phyloP scores from a whole-genome alignment of 352 stramenopile genomes.

The Poterioochromonas sp. region DNA sequence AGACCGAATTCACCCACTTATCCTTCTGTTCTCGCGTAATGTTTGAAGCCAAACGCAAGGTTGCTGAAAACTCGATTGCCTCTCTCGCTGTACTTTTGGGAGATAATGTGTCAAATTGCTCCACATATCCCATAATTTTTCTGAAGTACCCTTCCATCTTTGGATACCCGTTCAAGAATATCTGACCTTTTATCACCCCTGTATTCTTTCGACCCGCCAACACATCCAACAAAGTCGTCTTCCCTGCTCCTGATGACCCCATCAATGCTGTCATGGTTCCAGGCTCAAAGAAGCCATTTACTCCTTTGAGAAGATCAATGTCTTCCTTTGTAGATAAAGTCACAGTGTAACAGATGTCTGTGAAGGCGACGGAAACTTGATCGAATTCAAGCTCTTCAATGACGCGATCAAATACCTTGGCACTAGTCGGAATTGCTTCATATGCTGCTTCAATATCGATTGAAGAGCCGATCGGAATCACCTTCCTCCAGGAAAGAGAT shows the following conservation, averaged over 20 bases:
- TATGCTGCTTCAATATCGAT: too few species aligned
- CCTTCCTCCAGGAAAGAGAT: too few species aligned
- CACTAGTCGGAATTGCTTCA: too few species aligned
- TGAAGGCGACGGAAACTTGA: conserved; percentile 46
- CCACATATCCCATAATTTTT: conserved; percentile 74
- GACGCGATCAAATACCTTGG: too few species aligned
- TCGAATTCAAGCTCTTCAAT: conserved; percentile 27
- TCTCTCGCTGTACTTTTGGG: conserved; percentile 70
- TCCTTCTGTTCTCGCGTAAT: conserved; percentile 30
- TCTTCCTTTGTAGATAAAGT: conserved; percentile 51
- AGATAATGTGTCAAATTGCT: conserved; percentile 77
- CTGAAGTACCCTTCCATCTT: conserved; percentile 68
- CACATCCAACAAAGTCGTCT: conserved; percentile 86
- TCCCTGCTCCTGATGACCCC: conserved; percentile 62
- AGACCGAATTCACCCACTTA: conserved; percentile 37
- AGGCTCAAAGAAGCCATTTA: conserved; percentile 58
- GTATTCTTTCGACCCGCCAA: conserved; percentile 78
- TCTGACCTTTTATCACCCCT: conserved; percentile 66
- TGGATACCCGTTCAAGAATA: conserved; percentile 70
- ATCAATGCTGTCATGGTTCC: conserved; percentile 59
- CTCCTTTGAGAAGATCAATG: conserved; percentile 64
- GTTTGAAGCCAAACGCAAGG: conserved; percentile 57
- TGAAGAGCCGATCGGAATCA: too few species aligned
- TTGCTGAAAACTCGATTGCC: conserved; percentile 74
- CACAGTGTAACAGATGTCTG: conserved; percentile 51